Base-by-base conservation (phyloP, 108 stramenopile species). In the Skeletonema tropicum region DNA sequence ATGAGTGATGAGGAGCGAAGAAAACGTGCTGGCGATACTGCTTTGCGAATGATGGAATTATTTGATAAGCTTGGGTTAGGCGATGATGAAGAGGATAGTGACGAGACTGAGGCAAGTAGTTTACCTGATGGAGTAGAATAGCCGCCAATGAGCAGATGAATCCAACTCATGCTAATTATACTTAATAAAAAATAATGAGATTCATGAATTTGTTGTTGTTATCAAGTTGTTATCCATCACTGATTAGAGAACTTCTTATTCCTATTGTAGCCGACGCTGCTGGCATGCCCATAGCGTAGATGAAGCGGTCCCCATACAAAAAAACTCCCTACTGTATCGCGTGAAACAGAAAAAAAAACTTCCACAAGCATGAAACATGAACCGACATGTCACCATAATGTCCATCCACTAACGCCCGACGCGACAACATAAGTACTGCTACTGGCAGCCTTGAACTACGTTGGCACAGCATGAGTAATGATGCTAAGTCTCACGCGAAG, bases 1-100 rank as follows among this genome's bases (percentile, higher is more conserved):
- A 60, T 92, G 52, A 66, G 92, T 10, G 94, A 93, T 61, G 87
- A 92, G 17, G 91, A 93, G 70, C 83, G 94, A 61, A 68, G 94
- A 57, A 70, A 84, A 26, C 66, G 81, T 39, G 94, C 94, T 10
- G 88, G 86, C n/a, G 83, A 89, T 71, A 88, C 90, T 31, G 94
- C 94, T n/a, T 65, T 89, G 79, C 49, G 83, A 7, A 64, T 95
- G 64, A 88, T 92, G 78, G 89, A 86, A 60, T 49, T 95, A 41
- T 88, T 95, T 86, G 85, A 85, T 11, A 70, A 76, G 57, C 71
- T 93, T 64, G 92, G 88, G 69, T 70, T 87, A 38, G 90, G 90
- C 42, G 85, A 88, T 30, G 91, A 94, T 39, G 85, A 83, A 8
- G 81, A 80, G 30, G 76, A 74, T 60, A 64, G 64, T 33, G 61